Evolutionary conservation across 345 rosid species (phyloP).

Genomic region (Salix arbutifolia): DNA sequence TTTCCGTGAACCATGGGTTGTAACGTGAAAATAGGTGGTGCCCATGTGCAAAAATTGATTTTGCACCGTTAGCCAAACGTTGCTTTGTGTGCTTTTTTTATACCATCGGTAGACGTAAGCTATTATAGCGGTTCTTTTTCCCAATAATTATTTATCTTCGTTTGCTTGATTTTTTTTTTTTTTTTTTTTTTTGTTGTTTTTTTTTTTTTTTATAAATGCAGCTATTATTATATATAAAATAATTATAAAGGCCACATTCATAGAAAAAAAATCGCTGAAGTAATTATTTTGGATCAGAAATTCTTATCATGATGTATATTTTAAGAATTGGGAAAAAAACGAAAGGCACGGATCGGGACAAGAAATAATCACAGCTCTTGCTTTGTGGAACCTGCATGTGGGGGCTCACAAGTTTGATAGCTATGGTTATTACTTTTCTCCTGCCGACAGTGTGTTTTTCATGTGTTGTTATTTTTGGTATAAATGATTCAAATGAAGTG

Average conservation of each 20-base stretch:
- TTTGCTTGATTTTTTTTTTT: not conserved
- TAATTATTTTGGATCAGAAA: not conserved
- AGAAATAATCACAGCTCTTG: not conserved
- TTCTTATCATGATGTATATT: not conserved
- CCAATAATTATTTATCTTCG: not conserved
- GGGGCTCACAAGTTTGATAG: not conserved
- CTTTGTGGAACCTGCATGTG: not conserved
- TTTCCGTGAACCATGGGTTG: too few relatives aligned
- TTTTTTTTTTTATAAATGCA: not conserved
- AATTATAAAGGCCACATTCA: too few relatives aligned
- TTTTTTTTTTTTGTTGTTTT: not conserved
- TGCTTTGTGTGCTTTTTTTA: too few relatives aligned
- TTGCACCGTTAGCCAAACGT: too few relatives aligned
- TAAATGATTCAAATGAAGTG: not conserved
- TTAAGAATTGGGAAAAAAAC: not conserved
- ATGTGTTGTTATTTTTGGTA: not conserved
- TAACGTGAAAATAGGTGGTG: too few relatives aligned
- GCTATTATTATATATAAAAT: not conserved
- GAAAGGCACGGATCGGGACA: not conserved
- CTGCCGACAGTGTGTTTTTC: not conserved
- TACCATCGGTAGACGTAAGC: too few relatives aligned
- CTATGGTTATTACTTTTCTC: not conserved
- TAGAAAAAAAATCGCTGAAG: not conserved
- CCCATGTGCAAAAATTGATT: too few relatives aligned
- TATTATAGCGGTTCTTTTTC: slow-evolving; percentile 58